Evolutionary conservation across 2,329 filamentous ascomycete species (phyloP).

Genomic region (Aspergillus sp.): DNA sequence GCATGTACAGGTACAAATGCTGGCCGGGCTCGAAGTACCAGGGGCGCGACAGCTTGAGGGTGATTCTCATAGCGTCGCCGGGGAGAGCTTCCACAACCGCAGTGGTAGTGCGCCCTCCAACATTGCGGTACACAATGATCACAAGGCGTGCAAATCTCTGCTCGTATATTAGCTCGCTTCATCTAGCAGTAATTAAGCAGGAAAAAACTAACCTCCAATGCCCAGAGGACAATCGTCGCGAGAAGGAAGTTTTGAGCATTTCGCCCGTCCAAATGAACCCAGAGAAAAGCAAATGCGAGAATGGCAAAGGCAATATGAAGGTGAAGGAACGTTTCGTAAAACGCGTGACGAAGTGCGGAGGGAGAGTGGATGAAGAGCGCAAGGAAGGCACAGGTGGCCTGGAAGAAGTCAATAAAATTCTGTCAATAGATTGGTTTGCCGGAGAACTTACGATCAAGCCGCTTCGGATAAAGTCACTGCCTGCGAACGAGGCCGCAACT

Average conservation of each 20-base stretch:
- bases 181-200: background rate
- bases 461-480: conserved; percentile 36
- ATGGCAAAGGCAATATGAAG: conserved; percentile 76
- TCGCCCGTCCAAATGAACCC: conserved; percentile 71
- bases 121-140: conserved; percentile 66
- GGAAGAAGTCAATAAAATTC: conserved; percentile 10
- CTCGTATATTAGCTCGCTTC: conserved; percentile 17
- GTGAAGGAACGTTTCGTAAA: conserved; percentile 95
- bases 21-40: conserved; percentile 68
- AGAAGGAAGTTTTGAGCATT: conserved; percentile 74
- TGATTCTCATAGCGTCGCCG: conserved; percentile 69
- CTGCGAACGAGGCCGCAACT: conserved; percentile 29
- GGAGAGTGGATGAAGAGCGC: conserved; percentile 69
- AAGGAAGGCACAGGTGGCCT: conserved; percentile 56
- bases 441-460: conserved; percentile 45
- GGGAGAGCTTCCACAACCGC: conserved; percentile 68
- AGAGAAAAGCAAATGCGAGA: conserved; percentile 68
- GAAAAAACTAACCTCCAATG: conserved; percentile 53
- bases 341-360: conserved; percentile 84
- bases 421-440: no score
- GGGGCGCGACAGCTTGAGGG: conserved; percentile 66
- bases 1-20: conserved; percentile 73
- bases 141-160: conserved; percentile 60
- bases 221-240: conserved; percentile 74
- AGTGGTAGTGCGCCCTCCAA: conserved; percentile 58